Conservation (phyloP, 192 early-diverging fungal species). For the Geranomyces variabilis region DNA sequence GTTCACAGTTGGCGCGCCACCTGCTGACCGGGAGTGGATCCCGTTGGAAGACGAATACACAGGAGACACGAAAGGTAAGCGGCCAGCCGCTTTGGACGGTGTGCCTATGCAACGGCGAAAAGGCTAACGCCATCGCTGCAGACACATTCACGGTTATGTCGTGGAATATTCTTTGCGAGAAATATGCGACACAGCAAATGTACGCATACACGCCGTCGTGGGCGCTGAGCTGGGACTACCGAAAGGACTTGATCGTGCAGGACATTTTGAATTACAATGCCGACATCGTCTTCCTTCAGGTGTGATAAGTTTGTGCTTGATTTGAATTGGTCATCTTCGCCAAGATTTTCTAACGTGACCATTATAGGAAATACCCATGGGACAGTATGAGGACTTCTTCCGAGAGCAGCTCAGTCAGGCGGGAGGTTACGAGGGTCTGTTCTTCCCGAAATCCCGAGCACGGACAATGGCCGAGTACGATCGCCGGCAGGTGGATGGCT, state of each 20-base stretch:
- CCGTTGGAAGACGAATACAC: conserved; percentile 71
- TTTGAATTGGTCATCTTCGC: background rate
- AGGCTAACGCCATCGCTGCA: conserved; percentile 23
- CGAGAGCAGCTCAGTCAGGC: conserved; percentile 68
- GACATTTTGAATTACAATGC: conserved; percentile 87
- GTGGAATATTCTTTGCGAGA: conserved; percentile 91
- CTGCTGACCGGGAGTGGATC: conserved; percentile 91
- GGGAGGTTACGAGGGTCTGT: conserved; percentile 86
- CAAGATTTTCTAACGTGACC: background rate
- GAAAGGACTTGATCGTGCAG: conserved; percentile 82
- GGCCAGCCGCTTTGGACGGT: too few relatives aligned
- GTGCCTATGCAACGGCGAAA: too few relatives aligned
- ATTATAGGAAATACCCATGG: conserved; percentile 81
- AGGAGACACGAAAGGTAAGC: conserved; percentile 19
- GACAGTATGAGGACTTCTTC: conserved; percentile 89
- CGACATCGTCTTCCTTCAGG: conserved; percentile 92
- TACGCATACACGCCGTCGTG: conserved; percentile 96
- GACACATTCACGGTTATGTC: conserved; percentile 88
- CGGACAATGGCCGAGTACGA: conserved; percentile 93
- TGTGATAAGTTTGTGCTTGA: conserved; percentile 29
- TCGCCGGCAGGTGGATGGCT: conserved; percentile 87
- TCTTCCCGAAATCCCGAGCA: conserved; percentile 93
- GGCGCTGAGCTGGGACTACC: conserved; percentile 92
- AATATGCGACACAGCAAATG: conserved; percentile 82
- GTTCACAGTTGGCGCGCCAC: conserved; percentile 68